phyloP scores from a whole-genome alignment of 352 stramenopile genomes.

The Globisporangium lucens region DNA sequence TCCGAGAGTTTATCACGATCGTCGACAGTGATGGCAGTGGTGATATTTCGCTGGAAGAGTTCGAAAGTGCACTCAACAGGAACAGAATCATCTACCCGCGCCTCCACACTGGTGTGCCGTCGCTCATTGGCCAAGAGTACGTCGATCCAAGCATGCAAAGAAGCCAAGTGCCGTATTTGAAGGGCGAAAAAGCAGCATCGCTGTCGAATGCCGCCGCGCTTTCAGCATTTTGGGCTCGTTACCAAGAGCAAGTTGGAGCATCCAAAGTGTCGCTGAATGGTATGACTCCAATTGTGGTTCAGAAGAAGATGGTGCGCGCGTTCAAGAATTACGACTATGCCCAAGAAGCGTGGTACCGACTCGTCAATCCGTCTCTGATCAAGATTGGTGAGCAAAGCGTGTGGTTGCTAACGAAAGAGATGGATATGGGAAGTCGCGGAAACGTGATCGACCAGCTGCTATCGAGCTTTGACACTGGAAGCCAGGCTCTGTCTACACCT shows the following conservation, averaged over 20 bases:
- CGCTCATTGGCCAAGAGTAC: conserved; percentile 78
- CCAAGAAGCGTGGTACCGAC: conserved; percentile 78
- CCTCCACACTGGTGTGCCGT: conserved; percentile 55
- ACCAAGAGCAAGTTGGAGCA: conserved; percentile 65
- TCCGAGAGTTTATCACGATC: conserved; percentile 72
- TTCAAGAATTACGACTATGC: conserved; percentile 89
- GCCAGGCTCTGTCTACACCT: neutral
- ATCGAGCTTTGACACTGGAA: conserved; percentile 49
- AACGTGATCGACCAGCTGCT: conserved; percentile 78
- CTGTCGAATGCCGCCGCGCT: conserved; percentile 61
- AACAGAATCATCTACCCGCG: conserved; percentile 71
- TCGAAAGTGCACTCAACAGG: conserved; percentile 62
- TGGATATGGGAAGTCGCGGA: conserved; percentile 69
- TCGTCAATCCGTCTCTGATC: conserved; percentile 73
- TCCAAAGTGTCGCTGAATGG: conserved; percentile 59
- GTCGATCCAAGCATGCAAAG: conserved; percentile 58
- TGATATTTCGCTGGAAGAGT: conserved; percentile 84
- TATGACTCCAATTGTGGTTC: conserved; percentile 45
- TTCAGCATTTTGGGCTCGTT: conserved; percentile 67
- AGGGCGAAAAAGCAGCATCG: conserved; percentile 29
- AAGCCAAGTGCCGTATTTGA: conserved; percentile 64
- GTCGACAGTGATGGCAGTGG: conserved; percentile 79
- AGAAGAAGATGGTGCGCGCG: conserved; percentile 85
- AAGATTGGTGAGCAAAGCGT: conserved; percentile 62
- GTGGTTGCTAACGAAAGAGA: conserved; percentile 81